phyloP scores from a whole-genome alignment of 2,329 filamentous ascomycete species.

The Calonectria hawksworthii region DNA sequence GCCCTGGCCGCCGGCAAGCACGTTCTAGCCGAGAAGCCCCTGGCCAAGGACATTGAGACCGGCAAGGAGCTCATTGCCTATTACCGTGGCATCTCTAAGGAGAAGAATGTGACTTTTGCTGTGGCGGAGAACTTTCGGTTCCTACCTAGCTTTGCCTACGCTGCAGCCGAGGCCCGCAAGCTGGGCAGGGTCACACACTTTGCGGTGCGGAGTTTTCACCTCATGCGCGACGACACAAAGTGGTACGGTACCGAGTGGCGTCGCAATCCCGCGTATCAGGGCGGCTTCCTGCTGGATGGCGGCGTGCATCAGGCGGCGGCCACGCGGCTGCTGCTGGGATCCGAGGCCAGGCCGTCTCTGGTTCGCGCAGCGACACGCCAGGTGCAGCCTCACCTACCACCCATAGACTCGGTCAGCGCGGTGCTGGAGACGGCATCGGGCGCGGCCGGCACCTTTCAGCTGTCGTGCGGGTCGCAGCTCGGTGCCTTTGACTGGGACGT shows the following conservation, averaged over 20 bases:
- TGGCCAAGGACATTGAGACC: slow-evolving; percentile 69
- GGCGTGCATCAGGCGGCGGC: slow-evolving; percentile 81
- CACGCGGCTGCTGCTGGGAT: slow-evolving; percentile 69
- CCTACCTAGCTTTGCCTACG: slow-evolving; percentile 67
- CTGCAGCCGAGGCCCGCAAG: slow-evolving; percentile 55
- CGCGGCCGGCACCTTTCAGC: slow-evolving; percentile 67
- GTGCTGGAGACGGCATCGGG: slow-evolving; percentile 68
- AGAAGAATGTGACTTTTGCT: slow-evolving; percentile 59
- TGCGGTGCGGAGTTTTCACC: slow-evolving; percentile 52
- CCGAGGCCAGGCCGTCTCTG: slow-evolving; percentile 57
- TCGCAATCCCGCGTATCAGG: slow-evolving; percentile 78
- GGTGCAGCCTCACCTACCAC: slow-evolving; percentile 69
- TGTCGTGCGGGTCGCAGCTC: slow-evolving; percentile 70
- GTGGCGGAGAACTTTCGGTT: slow-evolving; percentile 84
- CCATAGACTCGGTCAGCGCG: slow-evolving; percentile 76
- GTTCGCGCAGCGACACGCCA: slow-evolving; percentile 69
- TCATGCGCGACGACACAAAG: slow-evolving; percentile 56
- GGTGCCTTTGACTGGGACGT: slow-evolving; percentile 68
- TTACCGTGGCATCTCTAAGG: slow-evolving; percentile 45
- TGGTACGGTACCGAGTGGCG: slow-evolving; percentile 73
- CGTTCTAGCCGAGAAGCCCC: slow-evolving; percentile 78
- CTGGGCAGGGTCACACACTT: slow-evolving; percentile 61
- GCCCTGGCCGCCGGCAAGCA: slow-evolving; percentile 77
- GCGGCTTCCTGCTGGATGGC: slow-evolving; percentile 82
- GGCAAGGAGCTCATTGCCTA: slow-evolving; percentile 57